Percentiles rank a stretch among this genome's conserved stretches.
Conservation (phyloP, 306 rosid genomes). For the Pueraria montana region DNA sequence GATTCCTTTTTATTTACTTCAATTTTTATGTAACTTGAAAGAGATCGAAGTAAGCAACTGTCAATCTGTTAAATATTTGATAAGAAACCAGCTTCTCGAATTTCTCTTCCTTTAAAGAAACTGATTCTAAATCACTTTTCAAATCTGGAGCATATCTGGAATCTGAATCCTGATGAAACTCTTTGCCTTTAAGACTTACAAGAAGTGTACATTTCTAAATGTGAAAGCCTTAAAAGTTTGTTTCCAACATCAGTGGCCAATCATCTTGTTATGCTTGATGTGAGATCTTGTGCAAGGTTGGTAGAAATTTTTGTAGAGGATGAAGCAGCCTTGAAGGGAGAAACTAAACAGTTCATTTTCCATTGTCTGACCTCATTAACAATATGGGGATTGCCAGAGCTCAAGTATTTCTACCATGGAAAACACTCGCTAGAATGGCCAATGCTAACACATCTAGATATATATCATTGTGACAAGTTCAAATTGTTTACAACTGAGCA, state of each 20-base stretch:
- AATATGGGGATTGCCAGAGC: constrained; percentile 5
- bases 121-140: constrained; percentile 43
- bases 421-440: neutral
- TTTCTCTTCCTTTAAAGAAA: constrained; percentile 30
- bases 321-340: neutral
- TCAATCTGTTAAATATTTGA: constrained; percentile 25
- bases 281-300: constrained; percentile 35
- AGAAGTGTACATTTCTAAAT: neutral
- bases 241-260: constrained; percentile 43
- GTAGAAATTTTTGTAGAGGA: constrained; percentile 36
- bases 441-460: neutral
- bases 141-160: constrained; percentile 47
- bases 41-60: constrained; percentile 20
- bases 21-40: constrained; percentile 7
- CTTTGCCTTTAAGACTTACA: constrained; percentile 21
- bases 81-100: neutral
- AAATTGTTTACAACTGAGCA: neutral
- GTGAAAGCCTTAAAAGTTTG: constrained; percentile 35
- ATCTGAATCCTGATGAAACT: constrained; percentile 38
- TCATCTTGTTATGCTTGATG: constrained; percentile 19
- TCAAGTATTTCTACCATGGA: constrained; percentile 26
- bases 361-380: constrained; percentile 5
- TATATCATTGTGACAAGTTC: constrained; percentile 16
- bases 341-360: neutral
- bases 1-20: constrained; percentile 26